Base-by-base conservation (phyloP, 1,284 basidiomycete genomes). In the Puccinia horiana region DNA sequence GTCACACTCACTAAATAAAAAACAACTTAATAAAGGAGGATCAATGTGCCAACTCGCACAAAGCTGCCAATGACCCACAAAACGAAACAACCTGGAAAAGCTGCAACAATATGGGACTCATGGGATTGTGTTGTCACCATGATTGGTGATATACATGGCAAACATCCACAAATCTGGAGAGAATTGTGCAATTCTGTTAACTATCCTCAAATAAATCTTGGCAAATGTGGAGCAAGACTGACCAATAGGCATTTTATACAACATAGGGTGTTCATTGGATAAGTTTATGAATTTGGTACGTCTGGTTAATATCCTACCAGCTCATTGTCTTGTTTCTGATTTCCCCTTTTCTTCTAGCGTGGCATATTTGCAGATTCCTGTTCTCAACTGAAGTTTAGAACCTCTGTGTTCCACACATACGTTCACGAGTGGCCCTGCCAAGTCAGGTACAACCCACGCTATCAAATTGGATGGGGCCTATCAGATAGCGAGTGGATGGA, bases 401-500 rank as follows among this genome's bases (percentile, higher is more conserved):
- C 74, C 14, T 40, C 54, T 8, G 74, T 76, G 1, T 76, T 76
- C 54, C 74, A 76, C 20, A 35, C 74, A 1, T 56, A 75, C 23
- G 73, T 61, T 40, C 73, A 75, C 32, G n/a, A 75, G n/a, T 75
- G 73, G 73, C 20, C 52, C 0, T 75, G 73, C 40, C 73, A 75
- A 35, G 6, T 75, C 0, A 58, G 58, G 23, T 75, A 75, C 54
- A 54, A 75, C 37, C 73, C 73, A 2, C 29, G 54, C 3, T 54
- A 52, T 35, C 44, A 75, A 29, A 56, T 5, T 4, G 49, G 56
- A 6, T 75, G 72, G 72, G 72, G 72, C 29, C 35, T 74, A 20
- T 74, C 72, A 37, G 72, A 74, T 37, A 32, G 72, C n/a, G 73
- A 75, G 52, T 47, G 26, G 1, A 1, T 58, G 18, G 73, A 75